Evolutionary conservation across 495 filamentous ascomycete species (phyloP).

Genomic region (Annulohypoxylon moriforme): DNA sequence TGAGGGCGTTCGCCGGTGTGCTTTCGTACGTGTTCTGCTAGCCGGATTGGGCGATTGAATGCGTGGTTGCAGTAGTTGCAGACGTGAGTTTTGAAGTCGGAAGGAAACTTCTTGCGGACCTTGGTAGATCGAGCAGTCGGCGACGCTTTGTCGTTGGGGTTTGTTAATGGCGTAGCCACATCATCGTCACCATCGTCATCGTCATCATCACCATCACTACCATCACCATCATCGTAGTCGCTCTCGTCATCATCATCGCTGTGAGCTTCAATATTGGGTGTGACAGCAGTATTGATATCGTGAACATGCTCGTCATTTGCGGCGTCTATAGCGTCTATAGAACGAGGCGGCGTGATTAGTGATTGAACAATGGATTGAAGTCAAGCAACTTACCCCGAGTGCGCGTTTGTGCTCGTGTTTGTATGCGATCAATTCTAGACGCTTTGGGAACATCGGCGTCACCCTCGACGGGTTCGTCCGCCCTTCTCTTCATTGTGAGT

Average conservation of each 20-base stretch:
- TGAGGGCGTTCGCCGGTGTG: slow-evolving; percentile 84
- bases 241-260: too few relatives aligned
- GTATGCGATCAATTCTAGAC: slow-evolving; percentile 18
- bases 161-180: slow-evolving; percentile 50
- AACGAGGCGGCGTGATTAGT: slow-evolving; percentile 23
- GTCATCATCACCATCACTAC: slow-evolving; percentile 30
- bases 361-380: background rate
- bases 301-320: too few relatives aligned
- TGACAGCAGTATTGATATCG: too few relatives aligned
- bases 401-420: too few relatives aligned
- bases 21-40: slow-evolving; percentile 79
- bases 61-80: slow-evolving; percentile 81
- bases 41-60: slow-evolving; percentile 87
- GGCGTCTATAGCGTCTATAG: slow-evolving; percentile 1
- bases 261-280: too few relatives aligned
- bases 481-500: slow-evolving; percentile 49
- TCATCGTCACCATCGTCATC: background rate
- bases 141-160: slow-evolving; percentile 47
- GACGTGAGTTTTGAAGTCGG: slow-evolving; percentile 75
- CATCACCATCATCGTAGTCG: background rate
- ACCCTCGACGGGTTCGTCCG: slow-evolving; percentile 19
- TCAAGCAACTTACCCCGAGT: background rate
- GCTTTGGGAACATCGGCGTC: background rate
- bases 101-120: slow-evolving; percentile 66
- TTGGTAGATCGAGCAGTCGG: too few relatives aligned